These are phyloP conservation scores for Lobosporangium transversale DNA, from an alignment of 192 early-diverging fungal species.

Conservation along the genomic window DNA sequence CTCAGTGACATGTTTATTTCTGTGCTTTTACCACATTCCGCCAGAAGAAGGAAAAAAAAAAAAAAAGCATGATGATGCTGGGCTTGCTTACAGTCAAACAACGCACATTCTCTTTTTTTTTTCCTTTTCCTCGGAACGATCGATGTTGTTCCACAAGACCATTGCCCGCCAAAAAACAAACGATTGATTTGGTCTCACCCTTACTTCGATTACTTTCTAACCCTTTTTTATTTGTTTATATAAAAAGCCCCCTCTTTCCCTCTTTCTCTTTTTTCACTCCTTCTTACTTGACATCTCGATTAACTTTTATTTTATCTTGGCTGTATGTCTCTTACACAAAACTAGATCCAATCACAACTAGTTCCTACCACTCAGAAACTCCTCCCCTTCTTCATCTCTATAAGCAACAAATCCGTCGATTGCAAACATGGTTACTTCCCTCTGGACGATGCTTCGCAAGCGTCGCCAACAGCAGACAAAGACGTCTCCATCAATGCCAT, in stretches of 20 bases:
- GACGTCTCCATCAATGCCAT: constrained; percentile 9
- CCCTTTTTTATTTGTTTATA: not conserved
- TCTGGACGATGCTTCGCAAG: constrained; percentile 22
- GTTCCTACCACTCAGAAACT: too few species aligned
- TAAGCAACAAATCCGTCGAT: too few species aligned
- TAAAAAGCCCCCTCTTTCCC: constrained; percentile 1
- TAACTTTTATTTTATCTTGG: not conserved
- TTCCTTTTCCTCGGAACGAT: not conserved
- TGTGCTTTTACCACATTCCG: not conserved
- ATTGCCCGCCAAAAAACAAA: not conserved
- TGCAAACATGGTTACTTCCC: not conserved
- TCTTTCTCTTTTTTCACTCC: constrained; percentile 4
- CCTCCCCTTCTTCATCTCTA: too few species aligned
- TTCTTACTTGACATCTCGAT: not conserved
- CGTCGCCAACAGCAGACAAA: constrained; percentile 9
- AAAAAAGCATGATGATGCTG: not conserved
- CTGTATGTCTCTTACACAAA: not conserved
- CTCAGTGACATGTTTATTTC: not conserved
- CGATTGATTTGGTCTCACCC: too few species aligned
- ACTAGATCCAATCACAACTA: not conserved
- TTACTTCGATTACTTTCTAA: too few species aligned
- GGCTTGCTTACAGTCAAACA: not conserved
- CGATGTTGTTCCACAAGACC: not conserved
- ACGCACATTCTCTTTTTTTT: not conserved
- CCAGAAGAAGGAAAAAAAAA: not conserved